Percentiles rank a stretch among this genome's conserved stretches.
These are phyloP conservation scores for Kodamaea sp. DNA, from an alignment of 1,139 yeast species.

Conservation along the genomic window DNA sequence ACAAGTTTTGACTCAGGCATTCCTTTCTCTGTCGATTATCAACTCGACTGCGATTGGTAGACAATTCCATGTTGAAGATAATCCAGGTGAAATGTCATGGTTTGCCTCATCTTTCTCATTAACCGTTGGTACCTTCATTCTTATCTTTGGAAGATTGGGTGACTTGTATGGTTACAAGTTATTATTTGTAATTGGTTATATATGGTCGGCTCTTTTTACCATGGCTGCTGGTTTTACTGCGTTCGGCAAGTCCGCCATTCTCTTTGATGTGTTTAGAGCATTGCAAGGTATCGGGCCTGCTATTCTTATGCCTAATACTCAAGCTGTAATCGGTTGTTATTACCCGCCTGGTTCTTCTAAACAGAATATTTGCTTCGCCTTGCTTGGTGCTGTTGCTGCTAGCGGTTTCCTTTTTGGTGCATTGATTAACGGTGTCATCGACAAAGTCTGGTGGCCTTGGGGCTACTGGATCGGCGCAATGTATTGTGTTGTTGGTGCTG, in stretches of 20 bases:
- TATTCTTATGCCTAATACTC: conserved; percentile 51
- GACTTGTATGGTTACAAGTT: conserved; percentile 58
- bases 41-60: conserved; percentile 34
- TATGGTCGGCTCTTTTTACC: conserved; percentile 48
- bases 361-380: conserved; percentile 41
- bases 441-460: conserved; percentile 56
- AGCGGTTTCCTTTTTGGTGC: conserved; percentile 53
- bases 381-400: conserved; percentile 61
- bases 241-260: conserved; percentile 37
- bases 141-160: conserved; percentile 59
- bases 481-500: conserved; percentile 26
- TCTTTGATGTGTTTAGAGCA: conserved; percentile 52
- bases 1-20: conserved; percentile 50
- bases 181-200: conserved; percentile 45
- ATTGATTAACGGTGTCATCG: conserved; percentile 42
- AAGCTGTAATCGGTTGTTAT: conserved; percentile 51
- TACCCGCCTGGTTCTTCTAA: conserved; percentile 42
- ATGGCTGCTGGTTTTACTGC: conserved; percentile 45
- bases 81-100: conserved; percentile 52
- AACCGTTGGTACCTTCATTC: conserved; percentile 60
- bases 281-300: conserved; percentile 63
- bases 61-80: conserved; percentile 31
- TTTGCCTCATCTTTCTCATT: conserved; percentile 56
- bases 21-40: conserved; percentile 44
- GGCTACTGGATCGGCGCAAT: conserved; percentile 47